Base-by-base conservation (phyloP, 306 rosid species). In the Ceratonia siliqua region DNA sequence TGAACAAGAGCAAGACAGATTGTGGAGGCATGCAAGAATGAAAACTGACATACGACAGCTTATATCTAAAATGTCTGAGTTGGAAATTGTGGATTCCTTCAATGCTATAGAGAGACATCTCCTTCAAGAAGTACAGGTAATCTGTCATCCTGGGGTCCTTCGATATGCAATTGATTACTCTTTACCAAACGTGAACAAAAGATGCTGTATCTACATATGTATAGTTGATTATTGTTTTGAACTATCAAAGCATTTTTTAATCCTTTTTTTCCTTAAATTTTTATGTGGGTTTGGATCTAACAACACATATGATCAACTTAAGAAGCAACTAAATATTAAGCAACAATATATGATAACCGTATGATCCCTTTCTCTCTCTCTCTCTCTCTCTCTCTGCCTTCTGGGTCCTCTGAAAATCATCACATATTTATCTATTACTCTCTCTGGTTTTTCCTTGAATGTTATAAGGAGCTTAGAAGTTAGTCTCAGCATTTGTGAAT, bases 61-160 rank as follows among this genome's bases (percentile, higher is more conserved):
- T 72, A 72, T 88, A 20, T 86, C 91, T 30, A 88, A 86, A 80
- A 80, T 88, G 85, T 81, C 96, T 6, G 97, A 93, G 78, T 78
- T 91, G 84, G 98, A 93, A 89, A 79, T 88, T 73, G 90, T 93
- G 49, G 98, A 93, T 82, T 91, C 88, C 73, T 93, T 93, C 74
- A 78, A 85, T 74, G 90, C 82, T 45, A 87, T 93, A 71, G 98
- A 93, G 83, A 83, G 96, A 41, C 92, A 88, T 85, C 83, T 93
- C 46, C 88, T 85, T 62, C 72, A 70, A 83, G 98, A 93, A 81
- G 68, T 82, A 39, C 91, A 86, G 97, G 98, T 93, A 83, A 45
- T 21, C 32, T 69, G 5, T 27, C 79, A 53, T 75, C 36, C 70
- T 17, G 10, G 2, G 74, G 17, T 49, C 59, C 61, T 18, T 17